Conservation (phyloP, 768 basidiomycete genomes). For the Collybia mongolica region DNA sequence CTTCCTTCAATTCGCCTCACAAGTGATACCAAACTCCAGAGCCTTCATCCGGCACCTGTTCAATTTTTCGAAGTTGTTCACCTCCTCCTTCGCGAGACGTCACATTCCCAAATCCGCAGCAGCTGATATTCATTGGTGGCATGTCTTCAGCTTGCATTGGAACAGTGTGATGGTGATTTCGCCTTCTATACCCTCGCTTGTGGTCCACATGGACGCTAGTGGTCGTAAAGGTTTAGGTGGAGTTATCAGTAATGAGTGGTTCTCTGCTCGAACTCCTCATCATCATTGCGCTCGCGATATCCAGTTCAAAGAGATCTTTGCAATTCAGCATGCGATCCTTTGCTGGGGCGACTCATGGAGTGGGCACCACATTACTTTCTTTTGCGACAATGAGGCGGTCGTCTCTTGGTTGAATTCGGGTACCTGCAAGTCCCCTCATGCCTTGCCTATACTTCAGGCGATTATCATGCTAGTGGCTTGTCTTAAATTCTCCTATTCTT, state of each 20-base stretch:
- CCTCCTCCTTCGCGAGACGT: constrained; percentile 14
- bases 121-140: constrained; percentile 32
- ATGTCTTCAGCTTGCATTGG: constrained; percentile 19
- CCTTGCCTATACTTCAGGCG: no score
- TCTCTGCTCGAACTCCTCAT: constrained; percentile 19
- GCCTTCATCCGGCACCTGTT: constrained; percentile 26
- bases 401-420: constrained; percentile 13
- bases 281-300: constrained; percentile 24
- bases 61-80: constrained; percentile 26
- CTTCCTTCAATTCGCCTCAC: constrained; percentile 30
- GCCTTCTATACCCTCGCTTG: constrained; percentile 7
- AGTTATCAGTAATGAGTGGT: constrained; percentile 20
- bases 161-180: constrained; percentile 24
- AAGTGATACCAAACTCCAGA: constrained; percentile 28
- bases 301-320: constrained; percentile 31
- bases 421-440: no score
- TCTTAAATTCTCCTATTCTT: constrained; percentile 20
- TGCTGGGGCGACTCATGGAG: no score
- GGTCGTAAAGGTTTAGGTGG: constrained; percentile 28
- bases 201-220: constrained; percentile 30
- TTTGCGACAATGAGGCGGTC: constrained; percentile 27
- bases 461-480: constrained; percentile 14
- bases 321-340: constrained; percentile 28
- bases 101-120: no score
- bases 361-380: constrained; percentile 24